These are phyloP conservation scores for Capronia coronata DNA, from an alignment of 2,329 filamentous ascomycete genomes.

Conservation along the genomic window DNA sequence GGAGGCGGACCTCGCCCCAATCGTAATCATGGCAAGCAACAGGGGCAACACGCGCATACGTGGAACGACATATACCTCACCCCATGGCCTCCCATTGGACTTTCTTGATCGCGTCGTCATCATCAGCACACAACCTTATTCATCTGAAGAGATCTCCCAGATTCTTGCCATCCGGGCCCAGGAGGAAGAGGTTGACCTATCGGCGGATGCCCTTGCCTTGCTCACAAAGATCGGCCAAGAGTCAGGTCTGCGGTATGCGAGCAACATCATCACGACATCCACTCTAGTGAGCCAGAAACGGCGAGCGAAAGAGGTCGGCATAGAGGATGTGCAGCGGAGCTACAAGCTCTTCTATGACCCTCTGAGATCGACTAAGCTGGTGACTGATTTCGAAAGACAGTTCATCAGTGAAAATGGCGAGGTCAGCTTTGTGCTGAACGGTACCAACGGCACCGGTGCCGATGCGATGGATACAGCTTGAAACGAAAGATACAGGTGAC, in stretches of 20 bases:
- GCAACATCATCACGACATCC: conserved; percentile 92
- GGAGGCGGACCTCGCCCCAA: conserved; percentile 87
- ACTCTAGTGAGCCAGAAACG: conserved; percentile 82
- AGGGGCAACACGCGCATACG: conserved; percentile 84
- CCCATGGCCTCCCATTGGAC: conserved; percentile 89
- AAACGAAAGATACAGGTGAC: conserved; percentile 1
- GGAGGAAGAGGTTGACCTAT: conserved; percentile 91
- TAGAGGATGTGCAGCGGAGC: conserved; percentile 87
- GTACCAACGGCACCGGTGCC: conserved; percentile 38
- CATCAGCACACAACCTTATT: conserved; percentile 85
- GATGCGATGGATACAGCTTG: conserved; percentile 66
- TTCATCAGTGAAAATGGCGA: conserved; percentile 81
- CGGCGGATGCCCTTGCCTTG: conserved; percentile 80
- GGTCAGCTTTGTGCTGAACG: conserved; percentile 59
- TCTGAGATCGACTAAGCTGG: conserved; percentile 78
- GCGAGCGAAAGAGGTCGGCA: conserved; percentile 71
- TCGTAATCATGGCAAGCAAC: conserved; percentile 99
- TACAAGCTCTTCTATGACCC: conserved; percentile 94
- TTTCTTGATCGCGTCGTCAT: conserved; percentile 95
- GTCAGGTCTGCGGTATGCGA: conserved; percentile 87
- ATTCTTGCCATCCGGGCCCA: conserved; percentile 88
- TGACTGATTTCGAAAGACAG: conserved; percentile 81
- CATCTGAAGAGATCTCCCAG: conserved; percentile 76
- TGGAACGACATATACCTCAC: conserved; percentile 86
- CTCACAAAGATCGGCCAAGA: conserved; percentile 95